Evolutionary conservation across 2,329 filamentous ascomycete species (phyloP).

Genomic region (Rhynchosporium agropyri): DNA sequence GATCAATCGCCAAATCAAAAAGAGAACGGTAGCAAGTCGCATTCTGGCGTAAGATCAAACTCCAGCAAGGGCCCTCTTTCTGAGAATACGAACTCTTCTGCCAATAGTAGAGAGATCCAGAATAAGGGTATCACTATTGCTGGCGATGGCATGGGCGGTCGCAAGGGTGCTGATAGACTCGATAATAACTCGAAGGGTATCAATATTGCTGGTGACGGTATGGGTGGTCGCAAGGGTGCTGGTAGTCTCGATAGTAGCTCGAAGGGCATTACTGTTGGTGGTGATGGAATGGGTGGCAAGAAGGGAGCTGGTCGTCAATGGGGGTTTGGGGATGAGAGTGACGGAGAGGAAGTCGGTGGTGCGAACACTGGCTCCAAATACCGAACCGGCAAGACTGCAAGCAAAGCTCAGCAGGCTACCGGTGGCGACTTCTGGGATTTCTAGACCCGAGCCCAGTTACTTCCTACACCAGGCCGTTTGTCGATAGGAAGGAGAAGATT

Average conservation of each 20-base stretch:
- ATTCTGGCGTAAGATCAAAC: slow-evolving; percentile 24
- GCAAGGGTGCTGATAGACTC: slow-evolving; percentile 49
- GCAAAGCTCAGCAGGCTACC: slow-evolving; percentile 37
- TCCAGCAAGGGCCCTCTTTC: slow-evolving; percentile 37
- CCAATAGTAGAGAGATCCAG: slow-evolving; percentile 30
- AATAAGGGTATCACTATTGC: slow-evolving; percentile 36
- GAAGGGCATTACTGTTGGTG: slow-evolving; percentile 39
- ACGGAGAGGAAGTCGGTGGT: slow-evolving; percentile 44
- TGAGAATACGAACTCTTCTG: slow-evolving; percentile 36
- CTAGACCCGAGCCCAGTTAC: slow-evolving; percentile 28
- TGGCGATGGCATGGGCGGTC: slow-evolving; percentile 55
- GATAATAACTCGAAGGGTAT: slow-evolving; percentile 44
- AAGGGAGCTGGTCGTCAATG: slow-evolving; percentile 48
- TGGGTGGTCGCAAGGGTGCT: slow-evolving; percentile 38
- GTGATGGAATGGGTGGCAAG: slow-evolving; percentile 39
- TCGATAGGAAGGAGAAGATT: slow-evolving; percentile 11
- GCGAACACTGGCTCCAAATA: slow-evolving; percentile 36
- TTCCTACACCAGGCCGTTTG: not conserved
- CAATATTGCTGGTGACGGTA: slow-evolving; percentile 37
- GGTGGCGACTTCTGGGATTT: slow-evolving; percentile 46
- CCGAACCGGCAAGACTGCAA: slow-evolving; percentile 36
- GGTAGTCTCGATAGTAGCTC: slow-evolving; percentile 51
- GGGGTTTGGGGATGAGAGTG: slow-evolving; percentile 58
- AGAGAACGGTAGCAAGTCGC: slow-evolving; percentile 40
- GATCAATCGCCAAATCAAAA: slow-evolving; percentile 59